A percentile compares a stretch with the other conserved stretches of the same genome.
Conservation (phyloP, 148 eudicot species). For the Persicaria tinctoria region DNA sequence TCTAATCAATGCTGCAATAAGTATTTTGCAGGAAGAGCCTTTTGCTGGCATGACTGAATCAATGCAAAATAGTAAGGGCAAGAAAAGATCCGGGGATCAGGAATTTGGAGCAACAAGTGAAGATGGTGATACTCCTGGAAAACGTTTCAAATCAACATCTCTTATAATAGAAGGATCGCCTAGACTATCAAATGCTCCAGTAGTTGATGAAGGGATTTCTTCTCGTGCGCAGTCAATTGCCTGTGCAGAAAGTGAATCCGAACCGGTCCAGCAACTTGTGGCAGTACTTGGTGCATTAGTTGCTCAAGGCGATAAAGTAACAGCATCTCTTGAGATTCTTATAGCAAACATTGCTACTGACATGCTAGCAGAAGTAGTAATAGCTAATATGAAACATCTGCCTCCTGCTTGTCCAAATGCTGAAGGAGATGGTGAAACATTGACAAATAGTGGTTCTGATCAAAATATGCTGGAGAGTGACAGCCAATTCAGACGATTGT, state of each 20-base stretch:
- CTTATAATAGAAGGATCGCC: slow-evolving; percentile 29
- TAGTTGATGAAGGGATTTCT: slow-evolving; percentile 24
- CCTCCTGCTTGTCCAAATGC: slow-evolving; percentile 47
- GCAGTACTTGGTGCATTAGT: slow-evolving; percentile 77
- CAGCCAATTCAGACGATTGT: slow-evolving; percentile 45
- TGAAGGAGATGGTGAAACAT: slow-evolving; percentile 44
- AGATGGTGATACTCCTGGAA: slow-evolving; percentile 52
- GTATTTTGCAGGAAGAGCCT: slow-evolving; percentile 52
- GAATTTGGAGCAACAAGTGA: slow-evolving; percentile 37
- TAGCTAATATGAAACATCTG: slow-evolving; percentile 71
- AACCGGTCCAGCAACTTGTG: slow-evolving; percentile 82
- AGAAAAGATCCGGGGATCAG: slow-evolving; percentile 57
- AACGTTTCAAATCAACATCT: slow-evolving; percentile 56
- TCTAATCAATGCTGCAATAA: background rate
- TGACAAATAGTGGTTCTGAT: slow-evolving; percentile 20
- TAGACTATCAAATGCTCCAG: slow-evolving; percentile 23
- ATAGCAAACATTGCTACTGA: slow-evolving; percentile 88
- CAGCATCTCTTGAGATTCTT: slow-evolving; percentile 69
- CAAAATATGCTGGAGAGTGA: slow-evolving; percentile 31
- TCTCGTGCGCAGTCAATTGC: slow-evolving; percentile 27
- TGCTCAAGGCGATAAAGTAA: slow-evolving; percentile 89
- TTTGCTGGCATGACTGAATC: slow-evolving; percentile 25
- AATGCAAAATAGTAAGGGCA: slow-evolving; percentile 30
- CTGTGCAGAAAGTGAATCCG: slow-evolving; percentile 43
- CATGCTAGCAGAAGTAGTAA: slow-evolving; percentile 87